phyloP scores from a whole-genome alignment of 2,329 filamentous ascomycete genomes.

The Penicillium olsonii region DNA sequence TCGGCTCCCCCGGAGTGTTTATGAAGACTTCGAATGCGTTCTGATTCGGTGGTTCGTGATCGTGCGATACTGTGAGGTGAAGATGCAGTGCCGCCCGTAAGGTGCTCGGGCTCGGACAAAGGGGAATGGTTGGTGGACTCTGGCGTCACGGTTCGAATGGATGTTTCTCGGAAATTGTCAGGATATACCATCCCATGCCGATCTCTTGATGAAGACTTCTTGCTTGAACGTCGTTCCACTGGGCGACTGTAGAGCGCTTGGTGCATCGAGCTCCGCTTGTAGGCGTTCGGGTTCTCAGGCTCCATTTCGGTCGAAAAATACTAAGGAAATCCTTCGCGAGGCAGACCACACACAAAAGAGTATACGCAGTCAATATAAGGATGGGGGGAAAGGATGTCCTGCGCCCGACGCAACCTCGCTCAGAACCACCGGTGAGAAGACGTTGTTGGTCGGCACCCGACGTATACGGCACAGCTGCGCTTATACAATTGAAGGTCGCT shows the following conservation, averaged over 20 bases:
- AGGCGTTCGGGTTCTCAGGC: conserved; percentile 42
- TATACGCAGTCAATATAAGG: conserved; percentile 22
- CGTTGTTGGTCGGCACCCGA: conserved; percentile 22
- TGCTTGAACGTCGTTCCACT: conserved; percentile 48
- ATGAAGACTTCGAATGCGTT: conserved; percentile 33
- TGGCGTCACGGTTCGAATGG: conserved; percentile 50
- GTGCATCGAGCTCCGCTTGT: conserved; percentile 43
- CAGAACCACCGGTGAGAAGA: conserved; percentile 25
- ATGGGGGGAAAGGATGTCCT: conserved; percentile 27
- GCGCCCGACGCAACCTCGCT: conserved; percentile 26
- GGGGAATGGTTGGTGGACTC: conserved; percentile 45
- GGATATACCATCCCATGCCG: conserved; percentile 50
- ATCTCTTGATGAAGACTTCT: conserved; percentile 50
- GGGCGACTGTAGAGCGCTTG: conserved; percentile 42
- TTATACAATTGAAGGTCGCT: conserved; percentile 36
- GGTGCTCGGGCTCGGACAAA: conserved; percentile 39
- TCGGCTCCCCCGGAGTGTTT: conserved; percentile 34
- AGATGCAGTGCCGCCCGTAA: conserved; percentile 32
- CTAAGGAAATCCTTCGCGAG: conserved; percentile 3
- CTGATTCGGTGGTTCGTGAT: conserved; percentile 35
- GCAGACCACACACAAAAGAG: conserved; percentile 19
- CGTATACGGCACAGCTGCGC: conserved; percentile 31
- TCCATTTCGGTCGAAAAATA: conserved; percentile 37
- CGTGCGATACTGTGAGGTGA: conserved; percentile 41
- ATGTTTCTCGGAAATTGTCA: conserved; percentile 47